These are phyloP conservation scores for Didymella sp. DNA, from an alignment of 2,329 filamentous ascomycete species.

Conservation along the genomic window DNA sequence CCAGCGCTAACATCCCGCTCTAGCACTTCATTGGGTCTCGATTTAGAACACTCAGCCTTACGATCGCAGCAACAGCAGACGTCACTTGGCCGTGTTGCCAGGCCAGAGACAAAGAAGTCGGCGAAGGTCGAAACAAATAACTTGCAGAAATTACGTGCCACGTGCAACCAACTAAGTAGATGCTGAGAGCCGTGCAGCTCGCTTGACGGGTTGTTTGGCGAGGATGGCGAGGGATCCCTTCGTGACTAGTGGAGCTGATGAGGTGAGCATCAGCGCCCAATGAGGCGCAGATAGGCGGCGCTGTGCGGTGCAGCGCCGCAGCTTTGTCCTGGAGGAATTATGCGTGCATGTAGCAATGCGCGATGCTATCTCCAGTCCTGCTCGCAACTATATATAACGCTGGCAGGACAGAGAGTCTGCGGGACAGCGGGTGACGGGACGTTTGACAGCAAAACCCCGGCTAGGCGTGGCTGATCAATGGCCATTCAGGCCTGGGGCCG, in stretches of 20 bases:
- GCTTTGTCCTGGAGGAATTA: not conserved
- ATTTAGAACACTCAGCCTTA: constrained; percentile 14
- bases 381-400: not conserved
- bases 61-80: not conserved
- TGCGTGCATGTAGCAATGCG: not conserved
- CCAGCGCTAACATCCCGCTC: not conserved
- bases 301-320: not conserved
- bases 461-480: constrained; percentile 3
- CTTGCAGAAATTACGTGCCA: not conserved
- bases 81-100: not conserved
- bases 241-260: constrained; percentile 15
- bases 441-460: constrained; percentile 11
- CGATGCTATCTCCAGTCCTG: not conserved
- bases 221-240: constrained; percentile 15
- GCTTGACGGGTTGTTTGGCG: constrained; percentile 2
- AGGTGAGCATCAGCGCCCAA: constrained; percentile 12
- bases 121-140: not conserved
- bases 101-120: constrained; percentile 7
- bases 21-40: not conserved
- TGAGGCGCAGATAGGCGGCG: constrained; percentile 4
- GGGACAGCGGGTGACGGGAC: constrained; percentile 6
- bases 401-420: not conserved
- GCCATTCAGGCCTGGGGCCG: not conserved
- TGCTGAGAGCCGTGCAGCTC: constrained; percentile 4
- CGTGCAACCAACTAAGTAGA: constrained; percentile 4